A percentile compares a stretch with the other conserved stretches of the same genome.
Evolutionary conservation across 1,284 basidiomycete genomes (phyloP).

Genomic region (Trametes hirsuta): DNA sequence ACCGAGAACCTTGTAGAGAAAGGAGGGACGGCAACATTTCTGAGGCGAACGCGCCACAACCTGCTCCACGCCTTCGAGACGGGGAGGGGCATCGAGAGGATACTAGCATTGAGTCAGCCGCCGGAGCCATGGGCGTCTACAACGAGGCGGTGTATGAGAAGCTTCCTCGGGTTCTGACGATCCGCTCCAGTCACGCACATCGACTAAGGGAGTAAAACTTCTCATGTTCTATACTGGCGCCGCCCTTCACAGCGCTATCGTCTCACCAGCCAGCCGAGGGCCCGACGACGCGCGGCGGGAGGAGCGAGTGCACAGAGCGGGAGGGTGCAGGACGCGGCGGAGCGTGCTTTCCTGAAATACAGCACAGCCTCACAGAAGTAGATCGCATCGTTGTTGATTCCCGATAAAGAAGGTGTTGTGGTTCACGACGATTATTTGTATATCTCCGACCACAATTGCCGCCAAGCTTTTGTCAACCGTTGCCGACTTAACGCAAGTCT

Average conservation of each 20-base stretch:
- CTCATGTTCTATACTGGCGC: not conserved
- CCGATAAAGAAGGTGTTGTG: conserved; percentile 16
- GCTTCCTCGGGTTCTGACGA: conserved; percentile 20
- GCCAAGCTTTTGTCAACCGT: not conserved
- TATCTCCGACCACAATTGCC: conserved; percentile 4
- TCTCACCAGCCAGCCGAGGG: not conserved
- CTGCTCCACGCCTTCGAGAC: not conserved
- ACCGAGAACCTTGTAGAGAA: too few relatives aligned
- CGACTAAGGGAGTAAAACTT: conserved; percentile 2
- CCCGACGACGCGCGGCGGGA: not conserved
- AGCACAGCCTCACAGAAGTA: conserved; percentile 18
- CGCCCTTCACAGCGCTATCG: not conserved
- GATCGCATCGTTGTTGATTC: conserved; percentile 5
- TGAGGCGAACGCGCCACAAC: not conserved
- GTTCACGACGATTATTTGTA: not conserved
- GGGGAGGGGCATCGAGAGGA: not conserved
- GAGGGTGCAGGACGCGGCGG: not conserved
- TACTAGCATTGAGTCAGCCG: not conserved
- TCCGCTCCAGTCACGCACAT: conserved; percentile 10
- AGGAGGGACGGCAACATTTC: too few relatives aligned
- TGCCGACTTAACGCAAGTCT: too few relatives aligned
- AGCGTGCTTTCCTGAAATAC: not conserved
- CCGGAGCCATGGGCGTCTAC: conserved; percentile 9
- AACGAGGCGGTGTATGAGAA: conserved; percentile 22
- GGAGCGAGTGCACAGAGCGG: not conserved